Base-by-base conservation (phyloP, 306 rosid species). In the Vicia sativa region DNA sequence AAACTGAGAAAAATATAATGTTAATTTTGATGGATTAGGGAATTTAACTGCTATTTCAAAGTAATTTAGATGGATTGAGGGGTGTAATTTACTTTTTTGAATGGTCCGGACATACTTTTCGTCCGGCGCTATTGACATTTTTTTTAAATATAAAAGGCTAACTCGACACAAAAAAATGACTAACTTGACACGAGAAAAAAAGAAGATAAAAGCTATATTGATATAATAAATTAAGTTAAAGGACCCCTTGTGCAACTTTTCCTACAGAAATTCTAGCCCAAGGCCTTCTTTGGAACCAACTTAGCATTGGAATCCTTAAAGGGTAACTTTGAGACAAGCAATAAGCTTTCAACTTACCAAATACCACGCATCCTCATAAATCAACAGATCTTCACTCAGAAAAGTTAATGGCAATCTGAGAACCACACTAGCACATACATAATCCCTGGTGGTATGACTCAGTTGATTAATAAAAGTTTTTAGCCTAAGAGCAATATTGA, bases 291-390 rank as follows among this genome's bases (percentile, higher is more conserved):
- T 34, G 14, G 43, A 11, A 3, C 31, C 9, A 67, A 65, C 42
- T 46, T 39, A 54, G 37, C 15, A 61, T 3, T 19, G 46, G 38
- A 42, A 64, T 37, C 65, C 57, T 42, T 31, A 53, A 19, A 19
- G 41, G 25, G 15, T 43, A 35, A 31, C 68, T 23, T 74, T 26
- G 42, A 21, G 46, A 52, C 59, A 68, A 9, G 39, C 52, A 55
- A 64, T 38, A 78, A 62, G 50, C 67, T 54, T 42, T 70, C 23
- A 44, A 69, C 54, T 68, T 15, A 12, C 65, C 43, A 26, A 65
- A 42, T 23, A 31, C 44, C 9, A 35, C 44, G 67, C 42, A 71
- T 34, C 62, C 70, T 45, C 61, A 70, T 12, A 42, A 42, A 57
- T 42, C 68, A 65, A 70, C 60, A 64, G 52, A 43, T 11, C 60